phyloP scores from a whole-genome alignment of 192 early-diverging fungal genomes.

The Coemansia sp. region DNA sequence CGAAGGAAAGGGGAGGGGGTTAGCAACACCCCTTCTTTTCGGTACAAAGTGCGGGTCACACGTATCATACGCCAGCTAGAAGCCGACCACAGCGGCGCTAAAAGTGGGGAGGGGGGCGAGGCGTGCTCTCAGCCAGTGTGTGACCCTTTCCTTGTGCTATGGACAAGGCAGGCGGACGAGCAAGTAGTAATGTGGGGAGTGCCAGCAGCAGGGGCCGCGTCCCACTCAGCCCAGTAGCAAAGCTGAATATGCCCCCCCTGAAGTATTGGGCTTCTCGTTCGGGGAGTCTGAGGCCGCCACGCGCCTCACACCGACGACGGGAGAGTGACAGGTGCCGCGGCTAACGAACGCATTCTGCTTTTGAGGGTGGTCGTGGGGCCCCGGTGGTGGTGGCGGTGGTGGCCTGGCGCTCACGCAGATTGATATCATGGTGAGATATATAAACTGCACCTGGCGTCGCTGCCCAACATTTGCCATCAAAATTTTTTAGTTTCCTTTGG shows the following conservation, averaged over 20 bases:
- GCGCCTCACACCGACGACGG: background rate
- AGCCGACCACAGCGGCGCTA: background rate
- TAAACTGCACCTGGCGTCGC: background rate
- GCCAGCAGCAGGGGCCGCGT: background rate
- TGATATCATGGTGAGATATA: background rate
- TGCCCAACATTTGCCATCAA: background rate
- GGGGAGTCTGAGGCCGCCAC: slow-evolving; percentile 1
- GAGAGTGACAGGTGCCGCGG: background rate
- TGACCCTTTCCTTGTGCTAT: background rate
- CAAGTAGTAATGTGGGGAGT: slow-evolving; percentile 5
- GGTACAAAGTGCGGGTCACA: background rate
- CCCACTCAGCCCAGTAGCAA: background rate
- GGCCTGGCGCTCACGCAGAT: background rate
- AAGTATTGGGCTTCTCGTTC: slow-evolving; percentile 2
- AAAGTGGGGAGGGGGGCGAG: background rate
- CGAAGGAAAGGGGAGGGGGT: background rate
- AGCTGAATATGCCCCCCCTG: background rate
- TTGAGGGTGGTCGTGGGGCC: slow-evolving; percentile 8
- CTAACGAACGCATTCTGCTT: slow-evolving; percentile 7
- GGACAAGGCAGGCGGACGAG: background rate
- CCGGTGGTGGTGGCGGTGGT: slow-evolving; percentile 3
- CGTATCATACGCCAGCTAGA: slow-evolving; percentile 4
- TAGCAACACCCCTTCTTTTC: background rate
- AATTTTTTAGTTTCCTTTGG: background rate
- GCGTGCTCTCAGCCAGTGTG: background rate